A percentile compares a stretch with the other conserved stretches of the same genome.
Evolutionary conservation across 345 rosid genomes (phyloP).

Genomic region (Excoecaria cochinchinensis): DNA sequence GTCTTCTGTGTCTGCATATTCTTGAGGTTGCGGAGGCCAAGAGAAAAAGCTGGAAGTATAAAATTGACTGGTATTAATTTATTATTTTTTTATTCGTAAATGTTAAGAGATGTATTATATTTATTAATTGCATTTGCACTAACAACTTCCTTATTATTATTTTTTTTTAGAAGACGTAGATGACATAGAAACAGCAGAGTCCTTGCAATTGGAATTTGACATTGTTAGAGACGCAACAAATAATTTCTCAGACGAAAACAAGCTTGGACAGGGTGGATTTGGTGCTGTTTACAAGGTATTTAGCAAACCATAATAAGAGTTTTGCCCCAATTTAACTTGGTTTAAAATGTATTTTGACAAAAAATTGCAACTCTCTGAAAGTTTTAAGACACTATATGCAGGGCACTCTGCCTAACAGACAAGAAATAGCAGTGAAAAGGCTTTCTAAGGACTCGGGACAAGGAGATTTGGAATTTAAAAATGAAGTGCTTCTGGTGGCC

Average conservation of each 20-base stretch:
- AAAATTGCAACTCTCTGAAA: no score
- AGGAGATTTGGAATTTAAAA: slow-evolving; percentile 42
- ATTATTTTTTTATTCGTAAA: neutral
- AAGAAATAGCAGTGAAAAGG: slow-evolving; percentile 38
- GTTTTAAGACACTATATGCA: neutral
- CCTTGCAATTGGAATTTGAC: slow-evolving; percentile 28
- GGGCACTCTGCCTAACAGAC: slow-evolving; percentile 20
- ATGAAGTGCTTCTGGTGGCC: slow-evolving; percentile 38
- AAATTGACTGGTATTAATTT: neutral
- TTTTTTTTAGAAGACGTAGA: neutral
- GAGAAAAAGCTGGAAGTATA: slow-evolving; percentile 10
- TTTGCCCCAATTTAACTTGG: no score
- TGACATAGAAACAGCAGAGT: slow-evolving; percentile 14
- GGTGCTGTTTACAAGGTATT: slow-evolving; percentile 49
- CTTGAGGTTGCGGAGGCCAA: slow-evolving; percentile 11
- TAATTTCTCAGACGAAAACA: slow-evolving; percentile 37
- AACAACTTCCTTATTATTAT: neutral
- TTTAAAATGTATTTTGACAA: no score
- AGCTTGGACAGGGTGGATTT: slow-evolving; percentile 53
- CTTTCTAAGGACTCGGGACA: slow-evolving; percentile 32
- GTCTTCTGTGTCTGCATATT: slow-evolving; percentile 11
- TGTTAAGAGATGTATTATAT: neutral
- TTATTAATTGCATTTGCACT: neutral
- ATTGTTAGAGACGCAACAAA: slow-evolving; percentile 38
- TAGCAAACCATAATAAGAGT: neutral